Base-by-base conservation (phyloP, 768 basidiomycete genomes). In the Strobilomyces echinocephalus region DNA sequence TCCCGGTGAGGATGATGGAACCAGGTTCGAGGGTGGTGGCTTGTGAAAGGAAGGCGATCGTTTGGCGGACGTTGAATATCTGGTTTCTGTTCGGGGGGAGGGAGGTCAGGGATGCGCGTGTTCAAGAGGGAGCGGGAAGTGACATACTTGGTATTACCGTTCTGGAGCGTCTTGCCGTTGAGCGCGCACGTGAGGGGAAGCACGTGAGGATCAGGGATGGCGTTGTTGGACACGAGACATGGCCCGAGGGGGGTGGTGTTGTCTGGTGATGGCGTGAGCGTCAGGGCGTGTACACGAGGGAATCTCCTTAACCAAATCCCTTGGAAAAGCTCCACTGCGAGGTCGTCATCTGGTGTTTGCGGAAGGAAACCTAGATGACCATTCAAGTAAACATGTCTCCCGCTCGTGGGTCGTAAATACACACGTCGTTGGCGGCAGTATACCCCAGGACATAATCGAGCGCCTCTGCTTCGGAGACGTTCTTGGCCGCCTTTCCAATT, bases 251-350 rank as follows among this genome's bases (percentile, higher is more conserved):
- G 92, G 14, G 72, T 78, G 4, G 75, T 72, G 31, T 75, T 63
- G 49, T 73, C 69, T 70, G 46, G 18, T 4, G 5, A n/a, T 4
- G 6, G 6, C 16, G 24, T 9, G 40, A 20, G 24, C 20, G 38
- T 3, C 15, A 15, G 34, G 3, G 11, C 9, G 15, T 26, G 14
- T 8, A 1, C 24, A 9, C 3, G 6, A 10, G 26, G 10, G 7
- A 28, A 40, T 16, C 14, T 16, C 39, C 60, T 78, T 24, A 53
- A 86, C 90, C 91, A 60, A 91, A 95, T 39, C 85, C 78, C 69
- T 95, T 95, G 26, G 89, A 91, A 70, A 91, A 93, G 30, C 80
- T 75, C 91, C 92, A 95, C 60, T 95, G 92, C 1, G 86, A 85
- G 10, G 85, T 84, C 4, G 82, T 81, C 71, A 88, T 73, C 66